Base-by-base conservation (phyloP, 805 yeast genomes). In the Pichia heedii region DNA sequence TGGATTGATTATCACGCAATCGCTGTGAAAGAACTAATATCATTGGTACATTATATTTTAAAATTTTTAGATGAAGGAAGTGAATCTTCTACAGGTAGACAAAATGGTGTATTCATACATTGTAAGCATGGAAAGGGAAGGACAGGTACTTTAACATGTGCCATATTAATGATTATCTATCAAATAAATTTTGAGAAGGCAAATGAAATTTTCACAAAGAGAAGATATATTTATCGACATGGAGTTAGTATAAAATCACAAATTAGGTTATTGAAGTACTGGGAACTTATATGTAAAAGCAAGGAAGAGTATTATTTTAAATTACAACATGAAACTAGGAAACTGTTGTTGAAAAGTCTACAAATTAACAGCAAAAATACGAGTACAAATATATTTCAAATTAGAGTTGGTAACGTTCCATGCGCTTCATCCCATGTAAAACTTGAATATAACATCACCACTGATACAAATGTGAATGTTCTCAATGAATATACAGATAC, bases 121-220 rank as follows among this genome's bases (percentile, higher is more conserved):
- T 90, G 97, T 58, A 79, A 83, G 54, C 84, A 85, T 50, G 97
- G 97, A 0, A 88, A 87, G 61, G 97, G 97, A 0, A 67, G 97
- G 22, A 81, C 95, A 0, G 97, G 97, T 0, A 71, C 88, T 2
- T 62, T 86, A 1, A 74, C 75, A 7, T 76, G 84, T 47, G 85
- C 88, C 0, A 83, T 77, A 54, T 59, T 89, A 48, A 80, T 88
- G 75, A 69, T 67, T 41, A 57, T 61, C 40, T 57, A 62, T 2
- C 39, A 38, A 2, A 43, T 67, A 42, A 47, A 68, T 0, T 64
- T 71, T 13, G 60, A 63, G 2, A 69, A 66, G 18, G 84, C 88
- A 2, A 66, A 74, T 35, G 60, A 58, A 0, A 45, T 68, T 8
- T 88, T 82, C 56, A 76, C 82, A 3, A 44, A 53, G 8, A 66